Base-by-base conservation (phyloP, 108 stramenopile genomes). In the Parietichytrium sp. region DNA sequence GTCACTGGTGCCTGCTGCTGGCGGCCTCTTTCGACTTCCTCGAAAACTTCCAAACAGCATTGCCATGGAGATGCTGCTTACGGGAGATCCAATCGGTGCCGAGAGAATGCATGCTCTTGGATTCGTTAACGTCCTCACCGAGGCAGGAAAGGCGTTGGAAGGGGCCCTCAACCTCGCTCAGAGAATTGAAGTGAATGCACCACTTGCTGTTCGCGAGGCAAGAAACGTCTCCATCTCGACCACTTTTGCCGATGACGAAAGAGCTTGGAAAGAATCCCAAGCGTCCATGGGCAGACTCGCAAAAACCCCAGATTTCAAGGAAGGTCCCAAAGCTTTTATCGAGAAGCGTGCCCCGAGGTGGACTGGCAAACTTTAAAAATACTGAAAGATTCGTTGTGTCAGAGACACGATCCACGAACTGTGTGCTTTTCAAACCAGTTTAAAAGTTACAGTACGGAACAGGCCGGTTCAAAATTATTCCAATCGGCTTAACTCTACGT, bases 71-170 rank as follows among this genome's bases (percentile, higher is more conserved):
- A 33, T 72, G 16, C 42, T 72, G 7, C 61, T 72, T 25, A 72
- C 61, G 1, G 61, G 61, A 7, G 61, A 72, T 25, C 61, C 61
- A 25, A n/a, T 72, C 33, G 45, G 20, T 25, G 61, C 61, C 16
- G 61, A 72, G 61, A 33, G 61, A n/a, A 72, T 72, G 61, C 45
- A 72, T 42, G n/a, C 38, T 16, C 61, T 72, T 7, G 61, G 61
- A 33, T 72, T 72, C 25, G 61, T 72, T 27, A 72, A 72, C 61
- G 61, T 45, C 38, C 61, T 72, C 42, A 42, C 45, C 42, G 61
- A 72, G 42, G 38, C 61, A 13, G 61, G 61, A 33, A 16, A 72
- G 61, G 61, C 45, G 23, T 15, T 72, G 1, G 61, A 72, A 10
- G 61, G 38, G n/a, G 61, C 61, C 20, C 61, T 72, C 42, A 72